Evolutionary conservation across 2,329 filamentous ascomycete species (phyloP), one percentile per base, ranked within the genome.

Genomic region (Endoconidiophora laricicola): DNA sequence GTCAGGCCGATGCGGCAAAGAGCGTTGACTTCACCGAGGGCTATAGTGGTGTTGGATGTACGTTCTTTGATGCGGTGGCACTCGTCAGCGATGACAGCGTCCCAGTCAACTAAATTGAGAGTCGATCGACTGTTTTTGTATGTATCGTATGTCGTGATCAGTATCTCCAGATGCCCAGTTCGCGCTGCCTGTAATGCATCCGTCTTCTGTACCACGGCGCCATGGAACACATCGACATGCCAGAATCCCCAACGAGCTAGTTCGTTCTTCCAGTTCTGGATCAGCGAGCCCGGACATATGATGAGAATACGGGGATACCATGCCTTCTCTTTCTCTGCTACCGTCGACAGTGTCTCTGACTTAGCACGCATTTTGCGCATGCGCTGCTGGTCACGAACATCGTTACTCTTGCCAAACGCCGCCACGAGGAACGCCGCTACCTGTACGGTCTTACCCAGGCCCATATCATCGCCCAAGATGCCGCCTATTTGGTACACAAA

Each of bases 391-490:
- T 98, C 91, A 46, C 86, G 72, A 61, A 88, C 82, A 57, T 94
- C 90, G 1, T 81, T 90, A 1, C 84, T 93, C 66, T 98, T 98
- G 6, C 91, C 91, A 61, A 94, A 98, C 0, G 87, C 88, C 1
- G 80, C 86, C 0, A 86, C 85, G 20, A 98, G 69, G 56, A 98
- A 96, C 0, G 88, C 84, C 52, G 87, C 91, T 23, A 98, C 86
- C 63, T 98, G 91, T 2, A 98, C 86, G 0, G 91, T 98, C 65
- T 98, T 98, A 0, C 91, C 91, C 29, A 98, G 65, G 18, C 91
- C 91, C 91, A 98, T 98, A 59, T 98, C 91, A 60, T 98, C 91
- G 2, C 90, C 88, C 0, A 98, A 71, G 20, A 98, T 84, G 1
- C 84, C 86, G 1, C 91, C 91, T 57, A 81, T 82, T 60, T 98